Percentiles rank a stretch among this genome's conserved stretches.
These are phyloP conservation scores for Acacia crassicarpa DNA, from an alignment of 306 rosid genomes.

Conservation along the genomic window DNA sequence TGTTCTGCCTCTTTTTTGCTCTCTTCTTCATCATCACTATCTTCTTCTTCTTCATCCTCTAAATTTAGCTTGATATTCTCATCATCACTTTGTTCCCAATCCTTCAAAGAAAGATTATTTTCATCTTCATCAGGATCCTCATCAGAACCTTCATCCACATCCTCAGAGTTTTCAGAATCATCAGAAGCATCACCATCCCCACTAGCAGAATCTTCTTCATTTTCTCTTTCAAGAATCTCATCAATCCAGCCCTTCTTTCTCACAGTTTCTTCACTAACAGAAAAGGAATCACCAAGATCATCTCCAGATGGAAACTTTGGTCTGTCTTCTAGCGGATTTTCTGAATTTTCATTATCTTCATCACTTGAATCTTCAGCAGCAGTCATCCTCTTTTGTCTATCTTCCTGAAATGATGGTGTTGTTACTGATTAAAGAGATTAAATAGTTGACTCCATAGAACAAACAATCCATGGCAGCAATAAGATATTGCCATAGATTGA, in stretches of 20 bases:
- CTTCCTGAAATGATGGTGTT: conserved; percentile 57
- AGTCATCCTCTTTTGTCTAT: conserved; percentile 82
- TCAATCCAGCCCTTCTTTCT: conserved; percentile 83
- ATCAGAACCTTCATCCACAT: conserved; percentile 51
- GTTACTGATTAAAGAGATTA: neutral
- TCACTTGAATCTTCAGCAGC: conserved; percentile 71
- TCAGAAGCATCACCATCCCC: conserved; percentile 63
- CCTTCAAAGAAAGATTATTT: conserved; percentile 57
- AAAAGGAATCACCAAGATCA: conserved; percentile 92
- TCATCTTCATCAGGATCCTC: conserved; percentile 46
- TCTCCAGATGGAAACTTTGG: conserved; percentile 77
- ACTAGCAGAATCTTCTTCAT: conserved; percentile 53
- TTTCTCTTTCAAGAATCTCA: conserved; percentile 66
- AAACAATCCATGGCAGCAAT: neutral
- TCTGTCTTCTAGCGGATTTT: conserved; percentile 50
- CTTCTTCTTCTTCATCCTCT: conserved; percentile 44
- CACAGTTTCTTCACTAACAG: conserved; percentile 51
- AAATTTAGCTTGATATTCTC: conserved; percentile 50
- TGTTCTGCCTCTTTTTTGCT: conserved; percentile 11
- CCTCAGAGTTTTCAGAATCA: conserved; percentile 55
- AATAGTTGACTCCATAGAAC: conserved; percentile 5
- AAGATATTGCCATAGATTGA: neutral
- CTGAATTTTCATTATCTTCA: conserved; percentile 64
- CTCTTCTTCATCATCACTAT: conserved; percentile 34
- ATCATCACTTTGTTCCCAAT: conserved; percentile 98